Base-by-base conservation (phyloP, 495 filamentous ascomycete species). In the Evansstolkia leycettana region DNA sequence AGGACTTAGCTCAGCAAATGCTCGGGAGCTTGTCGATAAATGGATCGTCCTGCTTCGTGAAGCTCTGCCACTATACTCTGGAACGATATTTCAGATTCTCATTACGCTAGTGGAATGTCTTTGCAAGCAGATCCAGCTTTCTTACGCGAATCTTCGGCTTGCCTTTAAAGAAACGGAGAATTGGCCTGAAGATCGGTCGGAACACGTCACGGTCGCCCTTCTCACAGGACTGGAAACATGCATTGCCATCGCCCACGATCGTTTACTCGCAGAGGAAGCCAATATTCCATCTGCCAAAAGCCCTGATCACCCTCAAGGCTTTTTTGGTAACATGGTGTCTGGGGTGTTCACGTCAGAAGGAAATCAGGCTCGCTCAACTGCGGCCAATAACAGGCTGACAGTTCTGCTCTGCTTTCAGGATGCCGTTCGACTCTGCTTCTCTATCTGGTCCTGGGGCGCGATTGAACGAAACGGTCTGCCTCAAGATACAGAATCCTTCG, bases 341-440 rank as follows among this genome's bases (percentile, higher is more conserved):
- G 87, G 87, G 0, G 84, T 94, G 0, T 94, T 94, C 52, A 68
- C 80, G 7, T 72, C 82, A 0, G 89, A 96, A 36, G 67, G 76
- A 5, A 78, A 69, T 2, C 86, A 86, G 35, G 64, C 72, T 16
- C 72, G 85, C 27, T 80, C 78, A 30, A 72, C 76, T 11, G 80
- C 83, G 10, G 87, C 86, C n/a, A 99, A 96, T 48, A 88, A 89
- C 42, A 68, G 89, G 26, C 67, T 99, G 16, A 95, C 88, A 0
- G 90, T 99, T 13, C 60, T 95, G 7, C 69, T 99, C n/a, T 88
- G 87, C 19, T 94, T 99, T 57, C 88, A 96, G 55, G 90, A 99
- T 54, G 84, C 86, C 9, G 82, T 94, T 37, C 76, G 82, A 23
- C 79, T 90, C 17, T 93, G 86, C 54, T 92, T 94, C 52, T 75